Evolutionary conservation across 106 monocot species (phyloP), one percentile per base, ranked within the genome.

Genomic region (Gastrodia elata): DNA sequence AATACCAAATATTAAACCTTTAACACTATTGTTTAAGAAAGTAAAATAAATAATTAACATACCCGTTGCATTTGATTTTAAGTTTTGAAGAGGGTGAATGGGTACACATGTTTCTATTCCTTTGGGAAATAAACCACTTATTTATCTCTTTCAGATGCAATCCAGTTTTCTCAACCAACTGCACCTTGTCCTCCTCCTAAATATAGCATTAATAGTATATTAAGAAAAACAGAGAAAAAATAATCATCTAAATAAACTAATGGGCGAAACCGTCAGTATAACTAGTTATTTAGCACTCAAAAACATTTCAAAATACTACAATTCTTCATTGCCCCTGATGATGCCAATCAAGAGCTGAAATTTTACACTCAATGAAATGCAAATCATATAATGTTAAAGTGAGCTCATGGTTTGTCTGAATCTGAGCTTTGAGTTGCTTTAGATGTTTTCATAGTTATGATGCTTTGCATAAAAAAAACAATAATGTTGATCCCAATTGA

Each of bases 131-230:
- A 38, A 67, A 37, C 67, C 67, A 67, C n/a, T 67, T 67, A 36
- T 67, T 67, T 67, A 67, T 67, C 36, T 67, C 37, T 37, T 38
- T 67, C 67, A 67, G 37, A 36, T 67, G 67, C 67, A 67, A 38
- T 22, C 67, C 67, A 37, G 37, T 67, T 67, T 67, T 37, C 37
- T 67, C 13, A 33, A 67, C 37, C 27, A 67, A n/a, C 32, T 38
- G 37, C 3, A n/a, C 67, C 67, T 67, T 67, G 67, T 67, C 67
- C 36, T 67, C 36, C 67, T 67, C 67, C 67, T 67, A 67, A 37
- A 11, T 37, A 67, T 36, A 36, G 37, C 20, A 37, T 11, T 3
- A 37, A 20, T 37, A 36, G 30, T 18, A 36, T 16, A 10, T 61
- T 11, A 32, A 28, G 22, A 52, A 52, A 52, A 52, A 52, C 22